Base-by-base conservation (phyloP, 2,329 filamentous ascomycete genomes). In the Fusarium albidum region DNA sequence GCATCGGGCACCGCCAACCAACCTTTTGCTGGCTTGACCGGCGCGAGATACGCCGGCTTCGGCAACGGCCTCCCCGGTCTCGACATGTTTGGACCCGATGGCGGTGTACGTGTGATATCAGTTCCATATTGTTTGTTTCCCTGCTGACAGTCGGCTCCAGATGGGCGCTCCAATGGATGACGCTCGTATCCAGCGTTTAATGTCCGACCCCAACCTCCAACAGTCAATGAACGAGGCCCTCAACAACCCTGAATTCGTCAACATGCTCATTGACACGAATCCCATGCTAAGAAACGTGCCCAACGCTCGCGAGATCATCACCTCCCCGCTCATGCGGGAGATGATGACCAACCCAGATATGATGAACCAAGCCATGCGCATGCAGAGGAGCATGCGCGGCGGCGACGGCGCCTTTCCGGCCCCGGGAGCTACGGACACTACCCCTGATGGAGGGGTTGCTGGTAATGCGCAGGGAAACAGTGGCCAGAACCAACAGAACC, bases 281-380 rank as follows among this genome's bases (percentile, higher is more conserved):
- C 95, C 95, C 3, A 88, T 92, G 82, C 79, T 92, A 14, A 84
- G 88, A 66, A 82, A 85, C 55, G 84, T 90, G 73, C 90, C 90
- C 33, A 84, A 89, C 55, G 90, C 91, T 17, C 86, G 92, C 64
- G 86, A 96, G 69, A 89, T 97, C 74, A 85, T 99, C 67, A 88
- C 92, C 55, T 95, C 93, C 18, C 93, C 93, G 0, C 84, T 92
- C 59, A 92, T 98, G 76, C 85, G 95, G 67, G 83, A 90, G 44
- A 95, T 98, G 90, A 88, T 99, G 82, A 94, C 92, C 57, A 92
- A 96, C 69, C 95, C 95, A 5, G 85, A 92, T 37, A 86, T 92
- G 65, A 84, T 99, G 61, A 82, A 92, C 52, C 87, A 90, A 71
- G 91, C 93, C 66, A 85, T 91, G 67, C 86, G 91, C 57, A 89